Evolutionary conservation across 495 filamentous ascomycete genomes (phyloP).

Genomic region (Lasiosphaeris hirsuta): DNA sequence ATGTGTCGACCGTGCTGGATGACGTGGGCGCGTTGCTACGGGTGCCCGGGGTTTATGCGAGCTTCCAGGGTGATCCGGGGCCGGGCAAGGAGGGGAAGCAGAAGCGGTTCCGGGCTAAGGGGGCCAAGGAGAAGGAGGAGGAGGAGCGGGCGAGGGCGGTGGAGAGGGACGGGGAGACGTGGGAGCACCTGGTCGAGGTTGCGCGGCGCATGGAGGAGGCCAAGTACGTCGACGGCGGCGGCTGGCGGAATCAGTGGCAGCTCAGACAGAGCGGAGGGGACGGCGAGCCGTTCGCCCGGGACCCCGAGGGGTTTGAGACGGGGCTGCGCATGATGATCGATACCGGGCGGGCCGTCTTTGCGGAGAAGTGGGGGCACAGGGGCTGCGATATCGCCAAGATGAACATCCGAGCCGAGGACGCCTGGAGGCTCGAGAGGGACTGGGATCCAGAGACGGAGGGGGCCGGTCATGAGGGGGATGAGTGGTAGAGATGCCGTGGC

Average conservation of each 20-base stretch:
- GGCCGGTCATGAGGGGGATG: constrained; percentile 7
- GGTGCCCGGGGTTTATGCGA: constrained; percentile 22
- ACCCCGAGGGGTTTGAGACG: constrained; percentile 50
- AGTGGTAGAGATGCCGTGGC: constrained; percentile 7
- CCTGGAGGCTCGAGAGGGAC: constrained; percentile 36
- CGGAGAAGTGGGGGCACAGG: constrained; percentile 54
- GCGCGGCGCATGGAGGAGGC: constrained; percentile 34
- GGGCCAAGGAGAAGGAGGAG: constrained; percentile 15
- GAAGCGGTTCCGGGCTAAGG: neutral
- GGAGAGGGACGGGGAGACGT: constrained; percentile 34
- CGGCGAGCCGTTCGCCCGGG: constrained; percentile 56
- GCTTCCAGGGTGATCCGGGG: constrained; percentile 30
- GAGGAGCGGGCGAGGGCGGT: constrained; percentile 21
- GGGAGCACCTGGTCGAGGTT: constrained; percentile 31
- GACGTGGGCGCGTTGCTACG: constrained; percentile 48
- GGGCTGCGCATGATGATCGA: constrained; percentile 49
- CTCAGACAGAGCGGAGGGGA: constrained; percentile 49
- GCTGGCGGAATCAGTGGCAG: constrained; percentile 52
- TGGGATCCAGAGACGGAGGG: constrained; percentile 32
- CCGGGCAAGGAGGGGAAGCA: constrained; percentile 22
- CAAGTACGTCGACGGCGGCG: constrained; percentile 29
- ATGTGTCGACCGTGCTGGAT: constrained; percentile 45
- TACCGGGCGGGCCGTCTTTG: constrained; percentile 47
- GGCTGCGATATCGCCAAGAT: constrained; percentile 24
- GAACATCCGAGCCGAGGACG: constrained; percentile 32